Evolutionary conservation across 805 yeast species (phyloP).

Genomic region (Metschnikowia continentalis): DNA sequence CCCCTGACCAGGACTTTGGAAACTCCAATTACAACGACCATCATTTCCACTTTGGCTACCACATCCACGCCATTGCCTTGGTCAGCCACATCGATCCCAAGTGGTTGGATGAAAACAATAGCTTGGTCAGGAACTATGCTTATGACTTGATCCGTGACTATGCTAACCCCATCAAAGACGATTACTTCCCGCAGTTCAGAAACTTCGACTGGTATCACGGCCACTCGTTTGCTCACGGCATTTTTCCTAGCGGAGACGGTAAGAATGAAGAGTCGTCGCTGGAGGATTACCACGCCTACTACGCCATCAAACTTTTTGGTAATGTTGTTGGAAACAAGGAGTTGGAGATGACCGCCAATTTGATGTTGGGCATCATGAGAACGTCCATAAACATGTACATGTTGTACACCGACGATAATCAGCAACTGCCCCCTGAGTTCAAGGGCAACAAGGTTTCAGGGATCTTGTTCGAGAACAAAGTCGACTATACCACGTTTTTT

Average conservation of each 20-base stretch:
- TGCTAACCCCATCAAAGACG: slow-evolving; percentile 57
- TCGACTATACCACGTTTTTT: slow-evolving; percentile 71
- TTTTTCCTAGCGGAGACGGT: slow-evolving; percentile 68
- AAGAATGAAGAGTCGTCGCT: slow-evolving; percentile 72
- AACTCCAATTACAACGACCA: slow-evolving; percentile 71
- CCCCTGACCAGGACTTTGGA: slow-evolving; percentile 63
- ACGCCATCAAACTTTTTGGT: slow-evolving; percentile 67
- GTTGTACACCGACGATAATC: slow-evolving; percentile 50
- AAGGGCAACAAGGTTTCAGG: slow-evolving; percentile 68
- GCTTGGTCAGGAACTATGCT: slow-evolving; percentile 46
- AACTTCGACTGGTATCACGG: slow-evolving; percentile 75
- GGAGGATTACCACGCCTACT: slow-evolving; percentile 69
- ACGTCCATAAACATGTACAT: slow-evolving; percentile 54
- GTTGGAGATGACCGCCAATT: slow-evolving; percentile 51
- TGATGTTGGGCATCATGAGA: slow-evolving; percentile 58
- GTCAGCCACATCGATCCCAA: slow-evolving; percentile 50
- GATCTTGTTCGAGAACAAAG: slow-evolving; percentile 66
- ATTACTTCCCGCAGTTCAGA: slow-evolving; percentile 60
- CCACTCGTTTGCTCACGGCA: slow-evolving; percentile 76
- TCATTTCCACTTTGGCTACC: slow-evolving; percentile 75
- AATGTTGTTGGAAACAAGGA: slow-evolving; percentile 47
- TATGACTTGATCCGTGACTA: slow-evolving; percentile 61
- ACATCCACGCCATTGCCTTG: slow-evolving; percentile 66
- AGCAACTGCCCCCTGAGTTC: slow-evolving; percentile 51
- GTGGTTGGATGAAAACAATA: slow-evolving; percentile 30